phyloP scores from a whole-genome alignment of 768 basidiomycete species.

The Kwoniella shandongensis region DNA sequence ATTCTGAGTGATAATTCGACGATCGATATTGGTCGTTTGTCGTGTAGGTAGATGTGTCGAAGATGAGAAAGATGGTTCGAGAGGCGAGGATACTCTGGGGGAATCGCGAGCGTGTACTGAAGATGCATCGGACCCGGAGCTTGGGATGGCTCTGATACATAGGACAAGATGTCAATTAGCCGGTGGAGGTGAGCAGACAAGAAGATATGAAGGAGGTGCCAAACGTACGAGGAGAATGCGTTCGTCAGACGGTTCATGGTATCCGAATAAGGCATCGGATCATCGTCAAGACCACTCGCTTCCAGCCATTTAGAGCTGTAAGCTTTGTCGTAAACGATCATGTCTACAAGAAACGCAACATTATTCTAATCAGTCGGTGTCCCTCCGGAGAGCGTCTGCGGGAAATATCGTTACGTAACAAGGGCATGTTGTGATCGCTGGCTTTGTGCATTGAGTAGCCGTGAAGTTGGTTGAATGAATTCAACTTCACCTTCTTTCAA shows the following conservation, averaged over 20 bases:
- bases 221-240: constrained; percentile 31
- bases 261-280: neutral
- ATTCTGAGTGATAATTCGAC: constrained; percentile 17
- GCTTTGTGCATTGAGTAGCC: no score
- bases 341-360: no score
- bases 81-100: constrained; percentile 11
- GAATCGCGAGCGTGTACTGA: constrained; percentile 15
- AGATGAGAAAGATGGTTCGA: constrained; percentile 16
- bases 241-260: constrained; percentile 36
- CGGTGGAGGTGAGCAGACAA: no score
- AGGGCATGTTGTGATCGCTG: no score
- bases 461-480: no score
- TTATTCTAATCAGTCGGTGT: no score
- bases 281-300: no score
- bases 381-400: no score
- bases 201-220: neutral
- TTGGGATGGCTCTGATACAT: constrained; percentile 15
- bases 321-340: no score
- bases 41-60: constrained; percentile 15
- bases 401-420: no score
- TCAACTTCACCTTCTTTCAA: no score
- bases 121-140: constrained; percentile 23
- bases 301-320: no score
- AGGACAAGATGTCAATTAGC: neutral
- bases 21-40: neutral